Conservation (phyloP, 2,329 filamentous ascomycete genomes). For the Aspergillus tamarii region DNA sequence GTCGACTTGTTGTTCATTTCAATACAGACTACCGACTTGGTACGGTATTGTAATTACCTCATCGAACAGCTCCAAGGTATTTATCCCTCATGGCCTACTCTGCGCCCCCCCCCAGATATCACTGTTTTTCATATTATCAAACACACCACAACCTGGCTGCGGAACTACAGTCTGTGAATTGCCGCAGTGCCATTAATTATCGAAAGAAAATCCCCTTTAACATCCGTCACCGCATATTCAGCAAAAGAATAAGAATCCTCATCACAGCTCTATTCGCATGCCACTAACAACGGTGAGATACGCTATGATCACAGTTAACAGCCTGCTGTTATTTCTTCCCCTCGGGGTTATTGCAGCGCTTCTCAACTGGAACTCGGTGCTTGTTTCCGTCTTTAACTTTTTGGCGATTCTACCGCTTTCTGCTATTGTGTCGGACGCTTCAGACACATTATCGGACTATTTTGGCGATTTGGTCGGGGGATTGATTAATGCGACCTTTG, state of each 20-base stretch:
- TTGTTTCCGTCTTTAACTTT: conserved; percentile 83
- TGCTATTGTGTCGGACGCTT: conserved; percentile 59
- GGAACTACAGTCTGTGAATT: neutral
- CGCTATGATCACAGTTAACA: neutral
- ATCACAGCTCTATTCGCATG: neutral
- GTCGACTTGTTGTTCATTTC: neutral
- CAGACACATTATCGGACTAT: conserved; percentile 58
- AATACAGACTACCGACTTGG: neutral
- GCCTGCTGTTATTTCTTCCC: conserved; percentile 70
- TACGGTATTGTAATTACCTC: neutral
- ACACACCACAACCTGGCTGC: no score
- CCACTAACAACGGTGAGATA: neutral
- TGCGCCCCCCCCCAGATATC: neutral
- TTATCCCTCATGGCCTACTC: neutral
- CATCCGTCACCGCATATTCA: neutral
- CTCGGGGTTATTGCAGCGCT: conserved; percentile 73
- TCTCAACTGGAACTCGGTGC: conserved; percentile 56
- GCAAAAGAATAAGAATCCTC: neutral
- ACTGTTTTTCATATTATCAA: neutral
- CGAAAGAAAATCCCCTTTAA: neutral
- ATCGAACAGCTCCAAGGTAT: neutral
- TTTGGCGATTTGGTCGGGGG: conserved; percentile 59
- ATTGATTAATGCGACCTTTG: conserved; percentile 61
- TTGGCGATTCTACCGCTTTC: conserved; percentile 64
- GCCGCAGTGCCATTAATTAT: neutral